phyloP scores from a whole-genome alignment of 169 alveolate genomes.

The Plasmodium inui region DNA sequence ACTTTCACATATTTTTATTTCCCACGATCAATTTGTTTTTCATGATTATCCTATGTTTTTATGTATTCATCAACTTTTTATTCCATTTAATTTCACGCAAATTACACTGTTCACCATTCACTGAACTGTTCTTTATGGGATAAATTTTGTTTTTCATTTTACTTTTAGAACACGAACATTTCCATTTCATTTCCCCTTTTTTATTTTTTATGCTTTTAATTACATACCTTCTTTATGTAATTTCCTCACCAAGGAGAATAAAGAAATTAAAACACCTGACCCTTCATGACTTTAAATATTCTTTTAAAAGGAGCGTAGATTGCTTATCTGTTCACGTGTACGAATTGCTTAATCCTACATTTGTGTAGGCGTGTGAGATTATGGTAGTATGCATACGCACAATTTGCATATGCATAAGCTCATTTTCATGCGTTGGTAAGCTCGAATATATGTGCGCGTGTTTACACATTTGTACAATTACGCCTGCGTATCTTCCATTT shows the following conservation, averaged over 20 bases:
- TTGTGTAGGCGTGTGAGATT: not conserved
- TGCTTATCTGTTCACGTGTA: not conserved
- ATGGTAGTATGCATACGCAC: conserved; percentile 10
- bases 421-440: not conserved
- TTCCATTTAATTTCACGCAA: not conserved
- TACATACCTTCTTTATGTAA: not conserved
- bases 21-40: conserved; percentile 16
- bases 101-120: conserved; percentile 4
- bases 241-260: not conserved
- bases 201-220: not conserved
- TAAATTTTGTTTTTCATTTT: conserved; percentile 20
- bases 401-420: not conserved
- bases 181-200: not conserved
- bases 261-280: not conserved
- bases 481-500: not conserved
- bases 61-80: not conserved
- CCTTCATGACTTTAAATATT: conserved; percentile 15
- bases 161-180: not conserved
- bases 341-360: conserved; percentile 1
- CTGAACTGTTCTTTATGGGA: conserved; percentile 22
- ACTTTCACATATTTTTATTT: conserved; percentile 19
- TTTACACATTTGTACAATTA: conserved; percentile 9
- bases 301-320: not conserved
- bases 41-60: conserved; percentile 4
- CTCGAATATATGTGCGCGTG: not conserved